These are phyloP conservation scores for Halophytophthora polymorphica DNA, from an alignment of 352 stramenopile species.

Conservation along the genomic window DNA sequence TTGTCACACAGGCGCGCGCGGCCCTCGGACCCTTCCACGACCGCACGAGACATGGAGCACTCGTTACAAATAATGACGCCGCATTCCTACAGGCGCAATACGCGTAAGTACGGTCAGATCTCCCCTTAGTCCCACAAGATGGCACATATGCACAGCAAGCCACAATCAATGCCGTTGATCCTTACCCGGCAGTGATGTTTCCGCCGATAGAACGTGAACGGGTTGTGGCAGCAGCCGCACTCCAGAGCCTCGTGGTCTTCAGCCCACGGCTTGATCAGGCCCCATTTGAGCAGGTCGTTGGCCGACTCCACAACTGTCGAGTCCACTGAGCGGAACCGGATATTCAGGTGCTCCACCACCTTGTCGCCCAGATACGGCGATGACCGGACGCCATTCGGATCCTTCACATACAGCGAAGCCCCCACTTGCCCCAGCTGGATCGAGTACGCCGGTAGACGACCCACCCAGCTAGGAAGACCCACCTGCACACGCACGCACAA, in stretches of 20 bases:
- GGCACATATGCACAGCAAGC: not conserved
- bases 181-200: slow-evolving; percentile 83
- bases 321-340: slow-evolving; percentile 62
- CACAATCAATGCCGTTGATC: slow-evolving; percentile 1
- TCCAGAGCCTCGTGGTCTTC: slow-evolving; percentile 78
- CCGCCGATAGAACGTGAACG: slow-evolving; percentile 80
- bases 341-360: slow-evolving; percentile 73
- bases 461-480: slow-evolving; percentile 81
- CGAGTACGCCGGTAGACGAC: slow-evolving; percentile 78
- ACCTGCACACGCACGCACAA: slow-evolving; percentile 21
- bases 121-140: not conserved
- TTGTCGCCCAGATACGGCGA: slow-evolving; percentile 85
- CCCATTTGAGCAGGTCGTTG: slow-evolving; percentile 84
- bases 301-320: slow-evolving; percentile 76
- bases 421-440: slow-evolving; percentile 85
- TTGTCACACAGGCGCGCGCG: slow-evolving; percentile 82
- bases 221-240: slow-evolving; percentile 69
- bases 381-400: slow-evolving; percentile 45
- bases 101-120: not conserved
- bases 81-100: slow-evolving; percentile 52
- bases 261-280: slow-evolving; percentile 86
- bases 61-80: slow-evolving; percentile 85
- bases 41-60: slow-evolving; percentile 82
- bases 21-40: slow-evolving; percentile 75
- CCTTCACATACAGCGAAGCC: slow-evolving; percentile 62